These are phyloP conservation scores for Nicotiana undulata DNA, from an alignment of 257 asterid species.

Conservation along the genomic window DNA sequence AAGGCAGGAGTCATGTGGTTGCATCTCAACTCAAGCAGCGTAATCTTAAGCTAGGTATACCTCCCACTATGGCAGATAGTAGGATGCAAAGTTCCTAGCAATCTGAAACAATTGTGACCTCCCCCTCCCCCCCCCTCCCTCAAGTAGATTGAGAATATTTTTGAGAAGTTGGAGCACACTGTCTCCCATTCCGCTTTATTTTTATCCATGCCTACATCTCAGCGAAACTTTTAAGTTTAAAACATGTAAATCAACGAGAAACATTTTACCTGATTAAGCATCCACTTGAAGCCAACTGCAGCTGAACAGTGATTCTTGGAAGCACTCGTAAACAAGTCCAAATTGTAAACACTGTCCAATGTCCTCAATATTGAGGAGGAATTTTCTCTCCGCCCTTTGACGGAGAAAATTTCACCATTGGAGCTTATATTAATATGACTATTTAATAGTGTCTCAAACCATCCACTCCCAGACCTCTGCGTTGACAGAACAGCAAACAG, in stretches of 20 bases:
- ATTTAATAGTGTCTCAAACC: slow-evolving; percentile 20
- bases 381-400: slow-evolving; percentile 12
- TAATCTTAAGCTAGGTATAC: too few species aligned
- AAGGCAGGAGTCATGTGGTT: background rate
- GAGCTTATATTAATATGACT: slow-evolving; percentile 15
- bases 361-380: slow-evolving; percentile 1
- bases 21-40: too few species aligned
- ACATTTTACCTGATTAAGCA: slow-evolving; percentile 16
- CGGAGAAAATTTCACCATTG: slow-evolving; percentile 17
- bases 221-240: background rate
- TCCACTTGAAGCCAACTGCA: slow-evolving; percentile 23
- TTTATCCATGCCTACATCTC: background rate
- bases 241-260: background rate
- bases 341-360: slow-evolving; percentile 9
- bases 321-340: slow-evolving; percentile 17
- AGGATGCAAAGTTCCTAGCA: too few species aligned
- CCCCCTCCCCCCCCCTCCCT: too few species aligned
- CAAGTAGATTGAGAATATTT: background rate
- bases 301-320: slow-evolving; percentile 18
- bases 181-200: background rate
- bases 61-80: too few species aligned
- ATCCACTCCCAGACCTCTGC: slow-evolving; percentile 24
- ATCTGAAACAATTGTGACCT: background rate
- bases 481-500: slow-evolving; percentile 10
- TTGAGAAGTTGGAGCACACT: background rate